Conservation (phyloP, 2,329 filamentous ascomycete species). For the Cladosporium sp. region DNA sequence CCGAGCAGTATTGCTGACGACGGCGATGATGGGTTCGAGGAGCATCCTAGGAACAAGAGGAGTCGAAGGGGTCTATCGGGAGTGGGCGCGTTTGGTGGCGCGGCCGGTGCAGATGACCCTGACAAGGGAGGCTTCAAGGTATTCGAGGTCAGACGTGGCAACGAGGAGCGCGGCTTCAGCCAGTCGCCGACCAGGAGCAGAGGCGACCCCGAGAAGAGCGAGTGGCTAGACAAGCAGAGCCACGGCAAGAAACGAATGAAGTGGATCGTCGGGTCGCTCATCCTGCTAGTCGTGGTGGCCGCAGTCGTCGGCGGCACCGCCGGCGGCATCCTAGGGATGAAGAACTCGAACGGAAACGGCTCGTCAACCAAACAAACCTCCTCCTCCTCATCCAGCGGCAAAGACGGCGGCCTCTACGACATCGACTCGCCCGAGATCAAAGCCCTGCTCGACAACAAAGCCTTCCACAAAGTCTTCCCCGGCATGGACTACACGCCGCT, state of each 20-base stretch:
- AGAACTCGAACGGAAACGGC: constrained; percentile 30
- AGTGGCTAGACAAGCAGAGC: constrained; percentile 56
- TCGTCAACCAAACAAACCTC: constrained; percentile 20
- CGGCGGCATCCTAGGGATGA: constrained; percentile 60
- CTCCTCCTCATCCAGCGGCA: constrained; percentile 17
- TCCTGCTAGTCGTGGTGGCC: constrained; percentile 61
- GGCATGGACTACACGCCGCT: constrained; percentile 93
- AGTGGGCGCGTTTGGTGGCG: constrained; percentile 34
- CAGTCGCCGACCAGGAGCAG: constrained; percentile 30
- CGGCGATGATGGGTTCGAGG: constrained; percentile 73
- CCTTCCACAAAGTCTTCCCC: constrained; percentile 88
- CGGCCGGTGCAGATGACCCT: background rate
- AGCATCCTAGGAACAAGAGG: constrained; percentile 21
- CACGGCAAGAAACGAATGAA: constrained; percentile 59
- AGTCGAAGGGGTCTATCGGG: constrained; percentile 22
- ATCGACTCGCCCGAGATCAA: constrained; percentile 70
- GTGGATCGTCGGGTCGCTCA: constrained; percentile 59
- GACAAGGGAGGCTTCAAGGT: constrained; percentile 15
- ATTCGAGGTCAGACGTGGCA: constrained; percentile 42
- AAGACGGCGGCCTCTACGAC: constrained; percentile 59
- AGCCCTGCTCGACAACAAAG: constrained; percentile 67
- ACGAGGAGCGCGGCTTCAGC: constrained; percentile 34
- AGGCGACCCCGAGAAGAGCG: constrained; percentile 54
- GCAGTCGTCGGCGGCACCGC: constrained; percentile 69
- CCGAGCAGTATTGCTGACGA: constrained; percentile 79